Evolutionary conservation across 345 rosid genomes (phyloP).

Genomic region (Pistacia integerrima): DNA sequence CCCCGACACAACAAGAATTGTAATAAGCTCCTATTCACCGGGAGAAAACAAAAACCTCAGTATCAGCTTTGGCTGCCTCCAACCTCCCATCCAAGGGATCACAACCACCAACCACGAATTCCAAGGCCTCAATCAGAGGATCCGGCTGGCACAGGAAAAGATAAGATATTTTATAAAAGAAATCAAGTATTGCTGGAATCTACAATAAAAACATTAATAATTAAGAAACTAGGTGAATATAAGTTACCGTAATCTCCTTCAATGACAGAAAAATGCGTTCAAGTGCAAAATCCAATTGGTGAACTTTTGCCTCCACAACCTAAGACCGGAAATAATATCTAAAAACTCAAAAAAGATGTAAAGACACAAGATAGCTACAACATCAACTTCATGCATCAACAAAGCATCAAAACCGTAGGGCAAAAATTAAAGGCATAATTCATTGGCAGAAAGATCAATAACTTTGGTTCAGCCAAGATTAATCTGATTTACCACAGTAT

Average conservation of each 20-base stretch:
- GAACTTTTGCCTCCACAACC: constrained; percentile 95
- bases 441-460: neutral
- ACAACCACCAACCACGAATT: constrained; percentile 69
- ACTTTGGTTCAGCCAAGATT: constrained; percentile 7
- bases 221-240: constrained; percentile 6
- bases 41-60: constrained; percentile 55
- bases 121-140: constrained; percentile 78
- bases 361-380: neutral
- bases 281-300: constrained; percentile 78
- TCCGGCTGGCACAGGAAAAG: constrained; percentile 62
- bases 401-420: constrained; percentile 10
- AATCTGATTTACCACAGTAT: constrained; percentile 1
- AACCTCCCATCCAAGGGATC: constrained; percentile 58
- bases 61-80: constrained; percentile 68
- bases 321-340: constrained; percentile 34
- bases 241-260: constrained; percentile 73
- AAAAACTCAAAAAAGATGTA: constrained; percentile 11
- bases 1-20: constrained; percentile 10
- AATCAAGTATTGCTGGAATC: neutral
- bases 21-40: neutral
- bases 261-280: constrained; percentile 87
- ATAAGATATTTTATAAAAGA: neutral
- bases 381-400: neutral
- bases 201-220: neutral
- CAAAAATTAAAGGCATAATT: neutral